These are phyloP conservation scores for Trebouxiophyceae sp. DNA, from an alignment of 163 green algal species.

Conservation along the genomic window DNA sequence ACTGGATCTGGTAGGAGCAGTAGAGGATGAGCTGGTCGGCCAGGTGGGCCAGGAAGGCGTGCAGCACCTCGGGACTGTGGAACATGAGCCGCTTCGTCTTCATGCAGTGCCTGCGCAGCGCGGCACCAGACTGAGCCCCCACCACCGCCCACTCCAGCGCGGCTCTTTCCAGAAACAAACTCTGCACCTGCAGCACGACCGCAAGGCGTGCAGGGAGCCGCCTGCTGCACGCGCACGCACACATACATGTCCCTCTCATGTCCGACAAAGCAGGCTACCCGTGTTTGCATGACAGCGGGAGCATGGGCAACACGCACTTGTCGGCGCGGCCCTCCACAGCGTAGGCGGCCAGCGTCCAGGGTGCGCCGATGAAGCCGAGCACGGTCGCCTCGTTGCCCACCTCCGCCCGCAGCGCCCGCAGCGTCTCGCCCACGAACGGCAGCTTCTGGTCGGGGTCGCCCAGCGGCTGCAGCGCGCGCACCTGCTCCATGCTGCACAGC, in stretches of 20 bases:
- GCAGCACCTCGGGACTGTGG: constrained; percentile 73
- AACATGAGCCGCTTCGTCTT: constrained; percentile 90
- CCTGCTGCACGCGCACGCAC: not conserved
- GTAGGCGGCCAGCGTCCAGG: constrained; percentile 95
- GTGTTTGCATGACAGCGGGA: too few relatives aligned
- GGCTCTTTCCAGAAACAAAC: too few relatives aligned
- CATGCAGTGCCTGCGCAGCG: constrained; percentile 61
- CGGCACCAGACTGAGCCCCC: too few relatives aligned
- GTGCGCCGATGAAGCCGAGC: constrained; percentile 92
- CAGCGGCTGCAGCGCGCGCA: constrained; percentile 57
- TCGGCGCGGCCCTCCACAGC: constrained; percentile 83
- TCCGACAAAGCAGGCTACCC: too few relatives aligned
- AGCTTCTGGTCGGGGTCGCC: constrained; percentile 70
- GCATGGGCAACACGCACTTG: constrained; percentile 4
- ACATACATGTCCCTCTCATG: too few relatives aligned
- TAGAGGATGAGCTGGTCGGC: constrained; percentile 81
- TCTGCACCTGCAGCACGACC: too few relatives aligned
- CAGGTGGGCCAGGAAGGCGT: constrained; percentile 83
- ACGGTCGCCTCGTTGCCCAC: constrained; percentile 58
- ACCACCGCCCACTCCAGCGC: too few relatives aligned
- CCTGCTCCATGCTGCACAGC: constrained; percentile 50
- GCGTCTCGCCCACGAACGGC: constrained; percentile 81
- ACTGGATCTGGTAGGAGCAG: constrained; percentile 88
- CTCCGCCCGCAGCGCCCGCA: constrained; percentile 63
- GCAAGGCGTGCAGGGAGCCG: not conserved